Evolutionary conservation across 2,329 filamentous ascomycete genomes (phyloP).

Genomic region (Ciborinia camelliae): DNA sequence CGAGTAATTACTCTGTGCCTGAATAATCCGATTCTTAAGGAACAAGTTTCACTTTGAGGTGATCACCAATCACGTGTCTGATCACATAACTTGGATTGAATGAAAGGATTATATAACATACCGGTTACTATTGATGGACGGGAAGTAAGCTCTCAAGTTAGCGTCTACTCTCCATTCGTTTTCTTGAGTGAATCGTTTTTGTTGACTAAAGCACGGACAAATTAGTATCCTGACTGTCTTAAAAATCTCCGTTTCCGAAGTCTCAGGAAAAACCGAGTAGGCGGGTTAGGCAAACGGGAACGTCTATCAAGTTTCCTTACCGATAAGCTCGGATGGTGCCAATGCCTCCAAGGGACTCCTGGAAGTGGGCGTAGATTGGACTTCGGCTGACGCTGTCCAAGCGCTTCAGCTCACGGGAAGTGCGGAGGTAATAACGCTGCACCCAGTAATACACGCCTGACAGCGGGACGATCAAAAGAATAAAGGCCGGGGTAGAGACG

Average conservation of each 20-base stretch:
- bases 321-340: constrained; percentile 93
- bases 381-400: constrained; percentile 93
- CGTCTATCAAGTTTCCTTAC: neutral
- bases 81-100: neutral
- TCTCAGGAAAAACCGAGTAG: neutral
- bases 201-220: constrained; percentile 48
- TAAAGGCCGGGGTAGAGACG: constrained; percentile 73
- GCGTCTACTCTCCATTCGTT: constrained; percentile 98
- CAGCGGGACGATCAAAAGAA: constrained; percentile 77
- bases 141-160: constrained; percentile 91
- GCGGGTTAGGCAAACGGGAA: neutral
- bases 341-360: constrained; percentile 91
- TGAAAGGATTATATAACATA: constrained; percentile 16
- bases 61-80: neutral
- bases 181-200: constrained; percentile 81
- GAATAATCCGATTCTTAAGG: neutral
- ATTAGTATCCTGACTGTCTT: constrained; percentile 7
- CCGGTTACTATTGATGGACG: constrained; percentile 75
- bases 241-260: constrained; percentile 9
- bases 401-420: constrained; percentile 92
- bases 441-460: constrained; percentile 82
- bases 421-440: constrained; percentile 93
- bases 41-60: neutral
- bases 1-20: constrained; percentile 4
- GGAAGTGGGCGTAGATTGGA: constrained; percentile 97